Percentiles rank a stretch among this genome's conserved stretches.
phyloP scores from a whole-genome alignment of 495 filamentous ascomycete species.

The Penicillium paxilli region DNA sequence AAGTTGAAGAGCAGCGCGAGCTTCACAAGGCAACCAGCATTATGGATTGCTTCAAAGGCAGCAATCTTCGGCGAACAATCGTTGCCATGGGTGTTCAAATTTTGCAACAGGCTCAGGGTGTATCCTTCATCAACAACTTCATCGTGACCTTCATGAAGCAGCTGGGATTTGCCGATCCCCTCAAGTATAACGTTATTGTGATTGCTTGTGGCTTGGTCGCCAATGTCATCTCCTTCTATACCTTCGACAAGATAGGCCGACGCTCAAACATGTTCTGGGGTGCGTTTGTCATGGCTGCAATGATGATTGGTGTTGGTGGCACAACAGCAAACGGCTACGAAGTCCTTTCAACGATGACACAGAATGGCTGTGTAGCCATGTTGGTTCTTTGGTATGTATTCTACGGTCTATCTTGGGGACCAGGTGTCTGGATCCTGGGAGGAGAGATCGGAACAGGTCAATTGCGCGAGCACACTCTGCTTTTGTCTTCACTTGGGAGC shows the following conservation, averaged over 20 bases:
- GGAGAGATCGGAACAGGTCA: slow-evolving; percentile 13
- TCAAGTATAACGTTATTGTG: slow-evolving; percentile 55
- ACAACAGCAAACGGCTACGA: slow-evolving; percentile 2
- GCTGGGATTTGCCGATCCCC: slow-evolving; percentile 24
- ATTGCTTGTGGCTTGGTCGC: slow-evolving; percentile 52
- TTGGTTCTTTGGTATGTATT: slow-evolving; percentile 13
- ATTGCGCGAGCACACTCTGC: slow-evolving; percentile 14
- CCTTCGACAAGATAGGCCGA: slow-evolving; percentile 54
- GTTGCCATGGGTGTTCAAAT: slow-evolving; percentile 51
- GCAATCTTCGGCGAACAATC: slow-evolving; percentile 50
- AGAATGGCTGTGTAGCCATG: slow-evolving; percentile 5
- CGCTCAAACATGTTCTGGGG: slow-evolving; percentile 54
- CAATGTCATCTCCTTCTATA: slow-evolving; percentile 50
- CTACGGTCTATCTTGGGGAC: slow-evolving; percentile 9
- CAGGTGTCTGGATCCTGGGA: slow-evolving; percentile 9
- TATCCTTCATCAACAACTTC: slow-evolving; percentile 51
- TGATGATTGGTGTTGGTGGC: slow-evolving; percentile 47
- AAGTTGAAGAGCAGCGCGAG: slow-evolving; percentile 4
- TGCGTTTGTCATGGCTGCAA: slow-evolving; percentile 10
- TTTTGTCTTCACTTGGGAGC: slow-evolving; percentile 5
- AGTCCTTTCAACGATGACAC: background rate
- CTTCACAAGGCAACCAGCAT: slow-evolving; percentile 6
- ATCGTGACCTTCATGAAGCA: slow-evolving; percentile 21
- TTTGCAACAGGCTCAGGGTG: slow-evolving; percentile 58
- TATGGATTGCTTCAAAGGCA: slow-evolving; percentile 38